Conservation (phyloP, 2,329 filamentous ascomycete genomes). For the Magnaporthiopsis rhizophila region DNA sequence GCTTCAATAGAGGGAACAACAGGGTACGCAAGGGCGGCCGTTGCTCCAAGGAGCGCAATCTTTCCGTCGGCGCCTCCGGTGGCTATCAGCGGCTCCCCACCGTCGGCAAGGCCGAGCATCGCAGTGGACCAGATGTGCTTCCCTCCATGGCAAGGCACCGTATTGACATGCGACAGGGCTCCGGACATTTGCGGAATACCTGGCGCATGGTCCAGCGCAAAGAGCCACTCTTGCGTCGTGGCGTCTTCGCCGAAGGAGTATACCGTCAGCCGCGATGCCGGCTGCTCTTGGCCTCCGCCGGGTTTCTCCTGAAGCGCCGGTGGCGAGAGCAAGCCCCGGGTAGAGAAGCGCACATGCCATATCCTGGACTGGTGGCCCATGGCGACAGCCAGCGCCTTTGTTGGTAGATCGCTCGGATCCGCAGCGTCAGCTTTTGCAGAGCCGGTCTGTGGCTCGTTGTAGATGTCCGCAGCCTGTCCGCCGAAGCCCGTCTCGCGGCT, state of each 20-base stretch:
- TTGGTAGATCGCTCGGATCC: conserved; percentile 19
- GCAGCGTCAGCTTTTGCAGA: conserved; percentile 18
- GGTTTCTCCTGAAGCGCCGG: neutral
- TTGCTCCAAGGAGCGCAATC: conserved; percentile 37
- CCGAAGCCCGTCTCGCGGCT: conserved; percentile 58
- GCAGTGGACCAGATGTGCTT: conserved; percentile 86
- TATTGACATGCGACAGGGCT: conserved; percentile 43
- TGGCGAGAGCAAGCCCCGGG: neutral
- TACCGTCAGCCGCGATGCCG: conserved; percentile 25
- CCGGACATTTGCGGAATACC: conserved; percentile 10
- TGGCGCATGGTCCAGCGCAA: conserved; percentile 29
- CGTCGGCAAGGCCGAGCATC: conserved; percentile 20
- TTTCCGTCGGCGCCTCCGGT: conserved; percentile 84
- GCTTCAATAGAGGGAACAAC: neutral
- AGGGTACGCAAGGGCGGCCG: neutral
- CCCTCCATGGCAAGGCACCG: conserved; percentile 62
- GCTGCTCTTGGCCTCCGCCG: neutral
- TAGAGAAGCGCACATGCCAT: conserved; percentile 68
- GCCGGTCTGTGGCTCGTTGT: conserved; percentile 14
- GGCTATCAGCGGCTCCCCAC: conserved; percentile 36
- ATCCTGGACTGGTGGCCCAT: conserved; percentile 89
- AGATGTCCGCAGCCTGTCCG: conserved; percentile 19
- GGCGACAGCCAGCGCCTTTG: conserved; percentile 53
- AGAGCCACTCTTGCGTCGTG: conserved; percentile 64
- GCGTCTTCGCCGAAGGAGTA: conserved; percentile 83